Evolutionary conservation across 176 grass and related monocot species (phyloP).

Genomic region (Canna indica): DNA sequence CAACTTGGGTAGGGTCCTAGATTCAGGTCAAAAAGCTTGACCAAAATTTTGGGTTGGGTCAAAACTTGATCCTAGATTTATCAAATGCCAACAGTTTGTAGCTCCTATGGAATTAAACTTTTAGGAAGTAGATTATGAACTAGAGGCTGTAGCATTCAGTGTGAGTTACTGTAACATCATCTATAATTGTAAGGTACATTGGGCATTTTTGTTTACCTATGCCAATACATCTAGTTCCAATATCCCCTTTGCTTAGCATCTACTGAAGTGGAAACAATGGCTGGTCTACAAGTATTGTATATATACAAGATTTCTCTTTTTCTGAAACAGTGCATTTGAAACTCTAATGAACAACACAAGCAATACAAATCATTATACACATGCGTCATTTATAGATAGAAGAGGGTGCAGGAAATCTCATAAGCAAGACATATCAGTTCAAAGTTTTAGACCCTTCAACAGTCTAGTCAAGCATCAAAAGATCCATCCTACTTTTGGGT

Average conservation of each 20-base stretch:
- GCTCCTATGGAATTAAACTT: neutral
- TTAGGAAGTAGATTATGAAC: neutral
- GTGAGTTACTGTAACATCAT: neutral
- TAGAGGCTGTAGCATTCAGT: neutral
- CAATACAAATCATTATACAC: neutral
- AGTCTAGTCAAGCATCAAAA: neutral
- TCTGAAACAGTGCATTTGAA: neutral
- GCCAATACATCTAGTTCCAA: neutral
- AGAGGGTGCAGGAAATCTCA: neutral
- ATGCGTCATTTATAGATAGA: neutral
- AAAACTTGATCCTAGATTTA: too few relatives aligned
- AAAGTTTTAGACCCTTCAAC: neutral
- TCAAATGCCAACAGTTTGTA: neutral
- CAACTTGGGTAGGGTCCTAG: too few relatives aligned
- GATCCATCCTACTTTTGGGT: neutral
- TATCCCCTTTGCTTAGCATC: too few relatives aligned
- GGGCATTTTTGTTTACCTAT: neutral
- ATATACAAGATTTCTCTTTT: neutral
- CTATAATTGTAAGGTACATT: too few relatives aligned
- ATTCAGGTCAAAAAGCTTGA: too few relatives aligned
- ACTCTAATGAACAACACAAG: neutral
- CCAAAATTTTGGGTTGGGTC: too few relatives aligned
- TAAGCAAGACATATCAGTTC: neutral
- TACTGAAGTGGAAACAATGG: too few relatives aligned
- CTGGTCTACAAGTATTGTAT: too few relatives aligned